Percentiles rank a stretch among this genome's conserved stretches.
Conservation (phyloP, 163 green algal genomes). For the Prototheca cutis region DNA sequence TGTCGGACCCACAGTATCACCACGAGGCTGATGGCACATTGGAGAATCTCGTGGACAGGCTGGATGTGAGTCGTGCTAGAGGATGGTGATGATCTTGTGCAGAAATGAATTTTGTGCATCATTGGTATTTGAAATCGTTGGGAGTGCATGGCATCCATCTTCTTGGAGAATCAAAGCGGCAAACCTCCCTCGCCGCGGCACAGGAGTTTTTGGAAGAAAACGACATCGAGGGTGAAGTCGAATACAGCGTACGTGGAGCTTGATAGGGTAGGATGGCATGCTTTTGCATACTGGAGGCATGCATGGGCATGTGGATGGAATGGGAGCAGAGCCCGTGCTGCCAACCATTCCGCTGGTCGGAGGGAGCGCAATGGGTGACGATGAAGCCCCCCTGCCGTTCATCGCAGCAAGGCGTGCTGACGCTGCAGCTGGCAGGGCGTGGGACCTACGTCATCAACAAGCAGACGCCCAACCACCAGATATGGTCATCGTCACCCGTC, state of each 20-base stretch:
- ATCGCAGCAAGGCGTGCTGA: slow-evolving; percentile 74
- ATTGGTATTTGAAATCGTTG: too few relatives aligned
- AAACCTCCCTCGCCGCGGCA: too few relatives aligned
- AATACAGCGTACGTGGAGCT: slow-evolving; percentile 48
- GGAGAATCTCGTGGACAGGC: slow-evolving; percentile 48
- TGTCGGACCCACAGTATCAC: slow-evolving; percentile 54
- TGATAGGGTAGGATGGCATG: not conserved
- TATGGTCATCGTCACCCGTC: slow-evolving; percentile 92
- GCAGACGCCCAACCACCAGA: slow-evolving; percentile 90
- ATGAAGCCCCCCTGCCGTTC: too few relatives aligned
- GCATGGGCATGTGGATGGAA: too few relatives aligned
- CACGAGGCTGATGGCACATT: slow-evolving; percentile 45
- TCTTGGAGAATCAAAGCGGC: too few relatives aligned
- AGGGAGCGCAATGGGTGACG: too few relatives aligned
- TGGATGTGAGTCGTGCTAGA: slow-evolving; percentile 48
- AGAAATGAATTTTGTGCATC: too few relatives aligned
- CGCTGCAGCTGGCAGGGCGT: slow-evolving; percentile 52
- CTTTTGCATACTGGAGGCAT: too few relatives aligned
- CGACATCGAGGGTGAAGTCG: slow-evolving; percentile 55
- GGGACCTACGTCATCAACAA: slow-evolving; percentile 98
- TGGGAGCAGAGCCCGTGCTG: too few relatives aligned
- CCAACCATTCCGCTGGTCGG: too few relatives aligned
- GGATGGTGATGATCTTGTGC: too few relatives aligned
- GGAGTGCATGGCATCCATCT: too few relatives aligned
- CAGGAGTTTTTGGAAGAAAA: slow-evolving; percentile 41